Base-by-base conservation (phyloP, 768 basidiomycete species). In the Dioszegia hungarica region DNA sequence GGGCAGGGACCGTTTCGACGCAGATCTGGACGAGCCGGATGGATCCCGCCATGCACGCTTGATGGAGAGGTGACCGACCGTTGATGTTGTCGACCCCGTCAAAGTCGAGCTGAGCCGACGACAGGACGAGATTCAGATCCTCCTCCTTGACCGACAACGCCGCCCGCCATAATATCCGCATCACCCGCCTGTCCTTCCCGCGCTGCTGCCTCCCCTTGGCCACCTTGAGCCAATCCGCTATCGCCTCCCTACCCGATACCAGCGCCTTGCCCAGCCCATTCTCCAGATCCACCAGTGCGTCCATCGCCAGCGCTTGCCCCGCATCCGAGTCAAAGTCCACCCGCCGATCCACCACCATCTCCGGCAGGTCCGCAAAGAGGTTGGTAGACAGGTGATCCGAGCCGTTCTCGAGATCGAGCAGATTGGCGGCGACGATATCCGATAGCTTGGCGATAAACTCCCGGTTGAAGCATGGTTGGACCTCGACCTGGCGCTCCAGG, bases 381-480 rank as follows among this genome's bases (percentile, higher is more conserved):
- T 68, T 63, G 11, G 55, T 67, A 11, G 67, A 61, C 11, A 75
- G 53, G 45, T 68, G 68, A 40, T 55, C 50, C n/a, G 84, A 84
- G 38, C 85, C 79, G 12, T 87, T 86, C 73, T 93, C 90, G 66
- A 89, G 86, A 62, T 83, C 86, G 27, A 78, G 63, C 19, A 78
- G 53, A 49, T 78, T 66, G 86, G 81, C 84, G 0, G 92, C 86
- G 22, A 92, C 89, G 5, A 88, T 90, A 70, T 99, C 92, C 24
- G 92, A 87, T 38, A 99, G 81, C 74, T 95, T 91, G 54, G 93
- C 89, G 53, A 99, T 92, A 71, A 97, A 87, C 86, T 93, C 90
- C 77, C 93, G 81, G 72, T 97, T 93, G 78, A 97, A 97, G 39
- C 93, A 91, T 0, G 93, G 95, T 67, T 98, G 95, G n/a, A 98